Evolutionary conservation across 257 asterid species (phyloP), one percentile per base, ranked within the genome.

Genomic region (Przewalskia tangutica): DNA sequence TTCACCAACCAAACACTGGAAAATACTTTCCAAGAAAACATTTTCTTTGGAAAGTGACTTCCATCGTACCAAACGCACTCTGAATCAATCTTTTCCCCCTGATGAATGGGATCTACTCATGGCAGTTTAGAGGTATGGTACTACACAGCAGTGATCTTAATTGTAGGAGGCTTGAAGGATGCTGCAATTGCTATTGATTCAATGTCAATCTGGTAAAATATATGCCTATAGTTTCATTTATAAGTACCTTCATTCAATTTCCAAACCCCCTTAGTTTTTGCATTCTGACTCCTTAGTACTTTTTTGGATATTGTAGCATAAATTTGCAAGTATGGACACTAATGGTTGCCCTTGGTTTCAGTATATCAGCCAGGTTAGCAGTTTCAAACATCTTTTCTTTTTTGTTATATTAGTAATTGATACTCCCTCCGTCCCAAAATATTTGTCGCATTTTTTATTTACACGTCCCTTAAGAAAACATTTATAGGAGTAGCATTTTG

Each of bases 81-180:
- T 23, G 59, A 65, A 46, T 50, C 9, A 2, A 9, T 20, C 8
- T 5, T 20, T 3, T 36, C 4, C 10, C 40, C 56, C 59, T 83
- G n/a, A 68, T 32, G 54, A 71, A 50, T 23, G 7, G 7, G n/a
- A 36, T 58, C 5, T 46, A 54, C 1, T 75, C 73, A 20, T 65
- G 48, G 83, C 87, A 89, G 90, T 80, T 83, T 87, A 79, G 92
- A 89, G 68, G 48, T 86, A 3, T 89, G 92, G 90, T 89, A 88
- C 76, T 87, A 63, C 14, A 86, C 87, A 32, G 91, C 87, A 11
- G 42, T 88, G 55, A 82, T 89, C 44, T 85, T 89, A 4, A 82
- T 89, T 87, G 89, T 85, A 46, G 92, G 92, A 80, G 87, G 86
- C 14, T 76, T 89, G 75, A 85, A 83, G 68, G 82, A 89, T 83